Evolutionary conservation across 2,329 filamentous ascomycete genomes (phyloP).

Genomic region (Aaosphaeria pasadenensis): DNA sequence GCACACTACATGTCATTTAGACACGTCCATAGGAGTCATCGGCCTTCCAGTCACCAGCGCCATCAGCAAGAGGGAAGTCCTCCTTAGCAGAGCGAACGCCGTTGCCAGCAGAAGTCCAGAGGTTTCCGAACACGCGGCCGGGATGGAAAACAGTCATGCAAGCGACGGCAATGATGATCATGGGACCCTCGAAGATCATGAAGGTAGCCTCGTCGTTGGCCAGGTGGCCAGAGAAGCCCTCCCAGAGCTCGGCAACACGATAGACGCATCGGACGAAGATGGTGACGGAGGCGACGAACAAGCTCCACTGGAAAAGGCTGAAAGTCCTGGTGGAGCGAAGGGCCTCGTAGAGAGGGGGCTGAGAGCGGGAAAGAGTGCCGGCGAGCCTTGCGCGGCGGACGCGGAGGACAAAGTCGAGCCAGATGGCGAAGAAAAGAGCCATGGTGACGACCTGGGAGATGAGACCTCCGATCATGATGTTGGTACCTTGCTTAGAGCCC

Average conservation of each 20-base stretch:
- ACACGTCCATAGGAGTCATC: too few species aligned
- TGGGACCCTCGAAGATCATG: conserved; percentile 51
- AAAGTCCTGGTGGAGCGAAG: conserved; percentile 14
- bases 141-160: conserved; percentile 48
- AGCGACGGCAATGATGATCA: conserved; percentile 47
- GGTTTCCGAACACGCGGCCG: conserved; percentile 19
- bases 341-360: conserved; percentile 18
- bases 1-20: too few species aligned
- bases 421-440: conserved; percentile 44
- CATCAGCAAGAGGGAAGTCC: too few species aligned
- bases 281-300: conserved; percentile 39
- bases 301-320: conserved; percentile 21
- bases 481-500: conserved; percentile 45
- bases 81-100: conserved; percentile 5
- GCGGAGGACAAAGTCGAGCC: conserved; percentile 32
- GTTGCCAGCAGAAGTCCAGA: conserved; percentile 23
- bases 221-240: conserved; percentile 42
- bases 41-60: too few species aligned
- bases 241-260: conserved; percentile 46
- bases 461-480: conserved; percentile 57
- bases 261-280: conserved; percentile 48
- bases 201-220: conserved; percentile 48
- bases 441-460: conserved; percentile 53
- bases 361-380: conserved; percentile 13
- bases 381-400: conserved; percentile 12